phyloP scores from a whole-genome alignment of 495 filamentous ascomycete genomes.

The Neurospora intermedia region DNA sequence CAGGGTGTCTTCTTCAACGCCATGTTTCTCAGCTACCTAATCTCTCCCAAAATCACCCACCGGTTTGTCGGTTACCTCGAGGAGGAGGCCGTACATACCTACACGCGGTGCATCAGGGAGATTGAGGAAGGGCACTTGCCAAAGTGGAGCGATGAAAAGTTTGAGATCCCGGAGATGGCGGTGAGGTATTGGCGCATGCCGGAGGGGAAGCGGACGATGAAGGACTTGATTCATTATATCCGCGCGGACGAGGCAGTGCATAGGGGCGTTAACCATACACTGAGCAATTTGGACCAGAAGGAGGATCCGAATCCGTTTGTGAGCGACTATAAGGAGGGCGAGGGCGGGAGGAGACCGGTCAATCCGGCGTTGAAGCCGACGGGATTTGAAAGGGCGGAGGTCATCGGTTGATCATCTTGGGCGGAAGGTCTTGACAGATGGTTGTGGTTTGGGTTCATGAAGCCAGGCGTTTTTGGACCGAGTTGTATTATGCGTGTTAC shows the following conservation, averaged over 20 bases:
- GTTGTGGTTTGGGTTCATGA: neutral
- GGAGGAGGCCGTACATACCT: constrained; percentile 93
- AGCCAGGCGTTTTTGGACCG: neutral
- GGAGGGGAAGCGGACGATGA: constrained; percentile 70
- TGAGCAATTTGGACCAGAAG: constrained; percentile 72
- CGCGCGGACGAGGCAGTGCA: constrained; percentile 89
- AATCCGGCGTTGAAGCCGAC: constrained; percentile 53
- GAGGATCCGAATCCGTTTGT: constrained; percentile 87
- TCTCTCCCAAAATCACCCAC: constrained; percentile 83
- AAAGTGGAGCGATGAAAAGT: constrained; percentile 56
- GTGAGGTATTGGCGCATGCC: constrained; percentile 89
- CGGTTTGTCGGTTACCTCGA: constrained; percentile 96
- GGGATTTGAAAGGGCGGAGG: constrained; percentile 79
- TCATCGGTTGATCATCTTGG: constrained; percentile 48
- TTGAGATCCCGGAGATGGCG: constrained; percentile 79
- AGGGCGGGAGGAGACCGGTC: constrained; percentile 33
- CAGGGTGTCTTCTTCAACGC: constrained; percentile 87
- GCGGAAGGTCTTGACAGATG: neutral
- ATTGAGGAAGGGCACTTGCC: constrained; percentile 75
- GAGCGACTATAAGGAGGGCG: constrained; percentile 54
- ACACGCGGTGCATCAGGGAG: constrained; percentile 76
- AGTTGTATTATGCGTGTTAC: neutral
- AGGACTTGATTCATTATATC: constrained; percentile 76
- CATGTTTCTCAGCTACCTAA: constrained; percentile 80
- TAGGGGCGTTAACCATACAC: constrained; percentile 91